Evolutionary conservation across 352 stramenopile genomes (phyloP), one percentile per base, ranked within the genome.

Genomic region (Blastocystis sp.): DNA sequence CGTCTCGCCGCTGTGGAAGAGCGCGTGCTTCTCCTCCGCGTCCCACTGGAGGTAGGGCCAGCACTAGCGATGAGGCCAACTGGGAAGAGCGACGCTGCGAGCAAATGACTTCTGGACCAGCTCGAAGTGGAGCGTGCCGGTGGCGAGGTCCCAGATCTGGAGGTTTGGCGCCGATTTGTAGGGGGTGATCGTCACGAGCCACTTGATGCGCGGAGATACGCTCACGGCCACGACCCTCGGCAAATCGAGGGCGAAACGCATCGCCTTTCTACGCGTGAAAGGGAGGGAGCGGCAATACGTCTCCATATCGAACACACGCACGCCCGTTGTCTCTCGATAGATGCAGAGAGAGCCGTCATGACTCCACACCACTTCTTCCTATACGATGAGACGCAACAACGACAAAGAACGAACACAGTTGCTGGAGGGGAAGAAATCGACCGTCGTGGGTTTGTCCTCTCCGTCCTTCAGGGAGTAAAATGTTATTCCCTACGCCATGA

Each of bases 1-100:
- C 3, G 9, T 81, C n/a, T 81, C 41, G 1, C 71, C 71, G 71
- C 31, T 24, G 37, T 81, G 71, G 41, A 65, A 81, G 0, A 81
- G 35, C 50, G 71, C 71, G 35, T 67, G 59, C 16, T 67, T 37
- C 50, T 81, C 71, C 26, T 33, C 9, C 12, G 39, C 21, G 31
- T 81, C 41, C 71, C 71, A 81, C 29, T 81, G 71, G 12, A 81
- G 39, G 35, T 81, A 81, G 0, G 71, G 71, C 71, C 71, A 81
- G 21, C 29, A 35, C 71, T 81, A 61, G 3, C 13, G 21, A 12
- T 65, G 45, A 65, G 0, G 33, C 10, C 21, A 41, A 62, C 9
- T 41, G 1, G 6, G 19, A 29, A 81, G 19, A 63, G 19, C 24
- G 41, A 81, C 71, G 2, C 41, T 24, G 1, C 71, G 71, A 66